Evolutionary conservation across 768 basidiomycete species (phyloP).

Genomic region (Cubamyces sp.): DNA sequence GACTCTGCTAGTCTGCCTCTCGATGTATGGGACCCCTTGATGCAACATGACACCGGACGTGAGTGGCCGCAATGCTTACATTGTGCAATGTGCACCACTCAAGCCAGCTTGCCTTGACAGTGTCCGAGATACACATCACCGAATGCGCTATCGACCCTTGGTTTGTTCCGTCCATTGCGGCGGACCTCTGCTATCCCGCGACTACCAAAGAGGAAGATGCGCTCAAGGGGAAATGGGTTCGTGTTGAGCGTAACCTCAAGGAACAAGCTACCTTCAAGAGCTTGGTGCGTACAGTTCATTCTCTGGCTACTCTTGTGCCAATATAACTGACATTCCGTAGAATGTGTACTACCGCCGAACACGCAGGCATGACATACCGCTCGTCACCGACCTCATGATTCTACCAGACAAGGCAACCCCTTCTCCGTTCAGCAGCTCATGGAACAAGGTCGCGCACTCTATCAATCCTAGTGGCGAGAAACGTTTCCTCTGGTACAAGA

Average conservation of each 20-base stretch:
- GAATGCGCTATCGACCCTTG: conserved; percentile 69
- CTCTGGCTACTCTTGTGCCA: too few relatives aligned
- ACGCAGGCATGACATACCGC: conserved; percentile 76
- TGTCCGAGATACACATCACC: conserved; percentile 79
- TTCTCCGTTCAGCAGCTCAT: conserved; percentile 49
- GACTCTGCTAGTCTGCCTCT: conserved; percentile 76
- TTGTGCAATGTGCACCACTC: not conserved
- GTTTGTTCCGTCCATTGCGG: conserved; percentile 40
- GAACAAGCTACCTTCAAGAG: conserved; percentile 60
- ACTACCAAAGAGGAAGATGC: conserved; percentile 75
- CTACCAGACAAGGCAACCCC: conserved; percentile 60
- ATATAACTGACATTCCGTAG: conserved; percentile 36
- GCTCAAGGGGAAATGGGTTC: conserved; percentile 86
- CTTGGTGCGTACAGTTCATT: conserved; percentile 50
- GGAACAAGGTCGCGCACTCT: conserved; percentile 60
- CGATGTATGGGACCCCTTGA: conserved; percentile 77
- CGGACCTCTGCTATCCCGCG: conserved; percentile 66
- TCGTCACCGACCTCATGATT: conserved; percentile 74
- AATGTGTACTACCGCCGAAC: conserved; percentile 87
- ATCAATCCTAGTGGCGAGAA: conserved; percentile 48
- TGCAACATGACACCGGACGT: conserved; percentile 80
- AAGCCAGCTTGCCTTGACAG: conserved; percentile 39
- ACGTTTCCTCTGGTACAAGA: conserved; percentile 79
- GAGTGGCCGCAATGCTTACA: conserved; percentile 10
- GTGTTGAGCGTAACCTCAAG: conserved; percentile 83